Evolutionary conservation across 257 asterid species (phyloP).

Genomic region (Solanum appendiculatum): DNA sequence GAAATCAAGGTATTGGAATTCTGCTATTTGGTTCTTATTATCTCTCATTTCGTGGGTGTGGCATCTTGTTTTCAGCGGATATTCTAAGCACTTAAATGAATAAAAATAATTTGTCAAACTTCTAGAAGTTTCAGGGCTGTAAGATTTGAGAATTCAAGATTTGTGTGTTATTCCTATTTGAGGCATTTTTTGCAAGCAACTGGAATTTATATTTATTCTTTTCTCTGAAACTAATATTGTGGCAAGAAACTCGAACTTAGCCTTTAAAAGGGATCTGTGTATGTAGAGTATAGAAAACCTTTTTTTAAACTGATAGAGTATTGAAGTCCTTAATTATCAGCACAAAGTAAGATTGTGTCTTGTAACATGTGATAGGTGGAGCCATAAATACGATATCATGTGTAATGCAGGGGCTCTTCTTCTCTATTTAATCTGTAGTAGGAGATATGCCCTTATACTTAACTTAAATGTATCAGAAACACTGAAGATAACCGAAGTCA

Average conservation of each 20-base stretch:
- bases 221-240: background rate
- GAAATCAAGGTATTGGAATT: slow-evolving; percentile 23
- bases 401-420: background rate
- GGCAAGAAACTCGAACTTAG: background rate
- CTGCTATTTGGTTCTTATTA: background rate
- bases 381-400: background rate
- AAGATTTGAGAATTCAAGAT: background rate
- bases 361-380: background rate
- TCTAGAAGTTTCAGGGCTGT: background rate
- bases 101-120: background rate
- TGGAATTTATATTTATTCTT: background rate
- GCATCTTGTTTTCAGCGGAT: background rate
- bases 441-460: background rate
- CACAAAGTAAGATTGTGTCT: background rate
- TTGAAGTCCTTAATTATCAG: background rate
- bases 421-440: background rate
- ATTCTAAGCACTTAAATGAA: background rate
- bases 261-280: background rate
- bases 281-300: background rate
- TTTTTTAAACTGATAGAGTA: background rate
- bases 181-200: background rate
- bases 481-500: background rate
- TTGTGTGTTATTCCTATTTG: background rate
- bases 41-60: background rate
- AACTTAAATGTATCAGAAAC: background rate